phyloP scores from a whole-genome alignment of 2,329 filamentous ascomycete genomes.

The Aureobasidium lini region DNA sequence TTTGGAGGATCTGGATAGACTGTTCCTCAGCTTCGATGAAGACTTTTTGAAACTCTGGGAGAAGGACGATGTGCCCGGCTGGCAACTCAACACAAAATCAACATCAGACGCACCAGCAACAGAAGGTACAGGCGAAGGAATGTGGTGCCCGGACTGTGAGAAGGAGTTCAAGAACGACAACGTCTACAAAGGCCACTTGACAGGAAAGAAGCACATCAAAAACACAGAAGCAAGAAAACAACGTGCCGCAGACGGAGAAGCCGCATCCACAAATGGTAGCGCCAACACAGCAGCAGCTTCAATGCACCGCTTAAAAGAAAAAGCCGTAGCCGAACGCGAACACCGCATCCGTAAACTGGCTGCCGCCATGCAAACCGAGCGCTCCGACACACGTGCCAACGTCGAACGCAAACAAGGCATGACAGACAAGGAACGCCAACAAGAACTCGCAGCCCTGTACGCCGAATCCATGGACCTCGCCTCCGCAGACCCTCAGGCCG shows the following conservation, averaged over 20 bases:
- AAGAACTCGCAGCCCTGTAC: slow-evolving; percentile 85
- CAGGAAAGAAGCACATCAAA: slow-evolving; percentile 86
- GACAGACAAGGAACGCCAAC: slow-evolving; percentile 91
- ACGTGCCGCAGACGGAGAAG: slow-evolving; percentile 23
- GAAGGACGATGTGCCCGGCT: slow-evolving; percentile 69
- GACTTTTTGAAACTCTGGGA: slow-evolving; percentile 83
- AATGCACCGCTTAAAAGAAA: slow-evolving; percentile 63
- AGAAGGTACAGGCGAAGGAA: slow-evolving; percentile 56
- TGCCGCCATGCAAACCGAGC: slow-evolving; percentile 75
- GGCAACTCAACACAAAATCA: slow-evolving; percentile 46
- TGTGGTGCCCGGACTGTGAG: slow-evolving; percentile 87
- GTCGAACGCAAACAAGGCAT: slow-evolving; percentile 95
- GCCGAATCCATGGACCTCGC: slow-evolving; percentile 39
- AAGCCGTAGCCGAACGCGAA: slow-evolving; percentile 83
- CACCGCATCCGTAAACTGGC: slow-evolving; percentile 73
- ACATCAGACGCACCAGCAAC: slow-evolving; percentile 34
- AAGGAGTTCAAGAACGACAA: slow-evolving; percentile 95
- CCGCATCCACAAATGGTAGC: slow-evolving; percentile 17
- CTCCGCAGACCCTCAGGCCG: slow-evolving; percentile 34
- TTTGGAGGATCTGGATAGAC: slow-evolving; percentile 73
- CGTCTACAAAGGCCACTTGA: slow-evolving; percentile 83
- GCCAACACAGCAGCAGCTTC: slow-evolving; percentile 16
- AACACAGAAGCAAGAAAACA: slow-evolving; percentile 60
- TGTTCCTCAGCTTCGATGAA: slow-evolving; percentile 67
- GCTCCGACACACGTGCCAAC: slow-evolving; percentile 83